phyloP scores from a whole-genome alignment of 1,139 yeast genomes.

The Pichia sp. region DNA sequence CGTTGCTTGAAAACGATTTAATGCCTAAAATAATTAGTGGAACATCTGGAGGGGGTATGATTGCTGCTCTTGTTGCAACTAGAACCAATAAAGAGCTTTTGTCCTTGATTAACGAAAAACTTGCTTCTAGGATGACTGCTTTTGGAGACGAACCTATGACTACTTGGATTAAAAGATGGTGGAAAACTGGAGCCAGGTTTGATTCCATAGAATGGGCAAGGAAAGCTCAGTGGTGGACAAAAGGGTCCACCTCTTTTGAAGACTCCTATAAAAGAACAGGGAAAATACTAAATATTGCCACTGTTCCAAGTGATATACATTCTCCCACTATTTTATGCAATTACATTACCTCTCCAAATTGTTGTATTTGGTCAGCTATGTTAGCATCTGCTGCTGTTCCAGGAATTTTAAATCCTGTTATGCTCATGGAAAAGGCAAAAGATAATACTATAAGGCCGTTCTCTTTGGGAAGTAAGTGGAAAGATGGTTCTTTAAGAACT shows the following conservation, averaged over 20 bases:
- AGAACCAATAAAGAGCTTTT: conserved; percentile 61
- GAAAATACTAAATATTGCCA: conserved; percentile 60
- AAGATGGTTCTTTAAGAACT: conserved; percentile 66
- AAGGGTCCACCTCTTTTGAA: conserved; percentile 64
- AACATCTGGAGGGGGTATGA: conserved; percentile 78
- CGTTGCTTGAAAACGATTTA: conserved; percentile 56
- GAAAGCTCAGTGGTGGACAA: conserved; percentile 60
- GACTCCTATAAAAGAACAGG: conserved; percentile 69
- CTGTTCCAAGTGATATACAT: conserved; percentile 78
- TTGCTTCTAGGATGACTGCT: conserved; percentile 62
- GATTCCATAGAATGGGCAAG: conserved; percentile 72
- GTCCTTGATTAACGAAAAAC: conserved; percentile 49
- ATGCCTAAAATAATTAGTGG: conserved; percentile 69
- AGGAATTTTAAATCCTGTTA: conserved; percentile 77
- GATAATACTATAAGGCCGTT: conserved; percentile 51
- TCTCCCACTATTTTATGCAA: conserved; percentile 77
- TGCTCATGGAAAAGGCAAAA: conserved; percentile 58
- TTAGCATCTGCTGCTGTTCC: conserved; percentile 81
- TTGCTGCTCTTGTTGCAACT: conserved; percentile 68
- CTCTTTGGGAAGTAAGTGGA: conserved; percentile 68
- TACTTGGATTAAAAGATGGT: conserved; percentile 57
- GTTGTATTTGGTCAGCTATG: conserved; percentile 75
- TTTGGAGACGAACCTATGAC: conserved; percentile 56
- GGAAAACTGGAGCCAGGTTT: conserved; percentile 72
- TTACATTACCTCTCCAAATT: conserved; percentile 69